phyloP scores from a whole-genome alignment of 2,329 filamentous ascomycete genomes.

The Colletotrichum siamense region DNA sequence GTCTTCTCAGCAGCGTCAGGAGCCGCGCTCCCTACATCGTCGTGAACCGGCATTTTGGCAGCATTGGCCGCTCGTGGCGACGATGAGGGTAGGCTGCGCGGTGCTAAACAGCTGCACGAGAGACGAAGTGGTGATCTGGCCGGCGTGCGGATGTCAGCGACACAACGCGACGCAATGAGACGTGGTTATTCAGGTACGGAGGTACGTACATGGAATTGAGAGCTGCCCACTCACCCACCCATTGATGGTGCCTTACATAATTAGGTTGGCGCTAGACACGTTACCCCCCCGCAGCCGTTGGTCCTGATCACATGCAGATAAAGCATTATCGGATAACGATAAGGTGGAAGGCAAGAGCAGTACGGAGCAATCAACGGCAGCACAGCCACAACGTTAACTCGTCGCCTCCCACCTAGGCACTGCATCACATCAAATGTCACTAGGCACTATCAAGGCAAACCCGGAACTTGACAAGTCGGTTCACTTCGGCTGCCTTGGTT shows the following conservation, averaged over 20 bases:
- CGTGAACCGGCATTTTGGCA: constrained; percentile 3
- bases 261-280: background rate
- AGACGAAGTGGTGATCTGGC: background rate
- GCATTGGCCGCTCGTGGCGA: background rate
- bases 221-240: background rate
- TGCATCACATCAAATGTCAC: background rate
- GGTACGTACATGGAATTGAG: background rate
- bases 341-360: background rate
- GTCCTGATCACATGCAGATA: background rate
- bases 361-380: background rate
- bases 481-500: background rate
- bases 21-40: background rate
- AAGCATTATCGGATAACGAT: background rate
- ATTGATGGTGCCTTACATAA: background rate
- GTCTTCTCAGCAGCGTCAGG: background rate
- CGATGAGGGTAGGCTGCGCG: background rate
- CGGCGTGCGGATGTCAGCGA: background rate
- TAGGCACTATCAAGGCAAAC: background rate
- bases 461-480: background rate
- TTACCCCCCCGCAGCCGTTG: background rate
- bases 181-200: background rate
- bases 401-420: background rate
- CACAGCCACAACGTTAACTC: background rate
- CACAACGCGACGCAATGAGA: background rate
- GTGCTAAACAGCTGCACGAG: background rate